phyloP scores from a whole-genome alignment of 495 filamentous ascomycete species.

The Aspergillus mulundensis region DNA sequence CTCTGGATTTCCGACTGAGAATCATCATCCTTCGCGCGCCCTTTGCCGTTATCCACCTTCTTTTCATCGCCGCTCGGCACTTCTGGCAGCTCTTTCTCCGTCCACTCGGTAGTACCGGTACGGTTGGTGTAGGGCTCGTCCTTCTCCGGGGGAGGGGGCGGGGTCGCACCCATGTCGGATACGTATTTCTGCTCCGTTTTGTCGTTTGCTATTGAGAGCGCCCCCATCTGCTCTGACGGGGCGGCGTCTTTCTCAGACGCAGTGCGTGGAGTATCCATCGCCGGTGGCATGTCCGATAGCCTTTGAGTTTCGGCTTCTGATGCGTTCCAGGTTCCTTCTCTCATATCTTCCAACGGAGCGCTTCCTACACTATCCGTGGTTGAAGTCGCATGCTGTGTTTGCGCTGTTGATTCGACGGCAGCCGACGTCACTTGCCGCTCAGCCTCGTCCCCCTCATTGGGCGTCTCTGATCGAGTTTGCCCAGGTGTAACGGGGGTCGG shows the following conservation, averaged over 20 bases:
- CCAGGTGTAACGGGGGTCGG: conserved; percentile 25
- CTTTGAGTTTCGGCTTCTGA: background rate
- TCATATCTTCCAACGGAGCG: conserved; percentile 16
- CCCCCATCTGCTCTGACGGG: conserved; percentile 31
- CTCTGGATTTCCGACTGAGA: conserved; percentile 87
- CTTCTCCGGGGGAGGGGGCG: conserved; percentile 42
- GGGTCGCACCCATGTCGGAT: conserved; percentile 22
- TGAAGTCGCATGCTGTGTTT: conserved; percentile 24
- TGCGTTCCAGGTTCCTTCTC: conserved; percentile 7
- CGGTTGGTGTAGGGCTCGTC: conserved; percentile 57
- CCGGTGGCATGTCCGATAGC: conserved; percentile 6
- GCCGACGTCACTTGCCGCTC: conserved; percentile 19
- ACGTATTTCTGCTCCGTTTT: conserved; percentile 16
- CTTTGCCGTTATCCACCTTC: conserved; percentile 45
- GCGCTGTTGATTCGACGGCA: conserved; percentile 14
- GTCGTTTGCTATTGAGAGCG: conserved; percentile 32
- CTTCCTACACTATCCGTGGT: background rate
- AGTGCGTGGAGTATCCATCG: conserved; percentile 12
- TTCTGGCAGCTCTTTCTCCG: conserved; percentile 51
- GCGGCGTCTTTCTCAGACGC: conserved; percentile 19
- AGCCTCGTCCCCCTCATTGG: conserved; percentile 17
- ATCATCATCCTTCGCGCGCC: conserved; percentile 57
- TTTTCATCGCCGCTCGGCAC: conserved; percentile 52
- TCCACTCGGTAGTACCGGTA: conserved; percentile 44
- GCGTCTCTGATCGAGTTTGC: conserved; percentile 21